Evolutionary conservation across 371 early-diverging fungal species (phyloP).

Genomic region (Haplosporangium sp.): DNA sequence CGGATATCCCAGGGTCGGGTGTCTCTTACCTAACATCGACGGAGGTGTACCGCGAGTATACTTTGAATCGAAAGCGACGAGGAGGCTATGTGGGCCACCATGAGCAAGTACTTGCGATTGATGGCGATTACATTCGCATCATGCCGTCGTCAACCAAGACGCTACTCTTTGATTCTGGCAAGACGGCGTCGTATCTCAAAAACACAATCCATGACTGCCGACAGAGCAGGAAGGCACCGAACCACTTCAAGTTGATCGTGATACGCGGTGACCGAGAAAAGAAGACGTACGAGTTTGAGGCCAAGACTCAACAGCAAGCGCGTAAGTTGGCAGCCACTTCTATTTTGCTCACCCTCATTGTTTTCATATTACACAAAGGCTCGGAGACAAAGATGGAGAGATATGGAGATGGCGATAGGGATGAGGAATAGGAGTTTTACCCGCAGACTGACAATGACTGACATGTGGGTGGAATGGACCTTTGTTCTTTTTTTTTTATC

Average conservation of each 20-base stretch:
- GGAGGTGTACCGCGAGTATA: conserved; percentile 60
- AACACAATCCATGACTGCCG: conserved; percentile 81
- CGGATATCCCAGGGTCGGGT: conserved; percentile 49
- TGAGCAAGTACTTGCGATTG: conserved; percentile 90
- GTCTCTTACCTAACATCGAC: conserved; percentile 41
- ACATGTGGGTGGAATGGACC: conserved; percentile 11
- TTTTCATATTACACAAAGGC: too few species aligned
- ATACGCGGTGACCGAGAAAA: conserved; percentile 67
- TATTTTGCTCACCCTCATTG: too few species aligned
- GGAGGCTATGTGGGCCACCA: conserved; percentile 85
- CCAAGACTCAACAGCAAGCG: conserved; percentile 74
- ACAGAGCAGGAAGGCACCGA: conserved; percentile 77
- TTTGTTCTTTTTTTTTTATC: background rate
- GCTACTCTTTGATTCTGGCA: conserved; percentile 80
- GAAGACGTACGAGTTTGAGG: conserved; percentile 87
- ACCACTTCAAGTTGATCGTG: conserved; percentile 81
- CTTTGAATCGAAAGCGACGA: conserved; percentile 78
- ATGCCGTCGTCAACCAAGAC: conserved; percentile 87
- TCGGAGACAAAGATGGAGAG: too few species aligned
- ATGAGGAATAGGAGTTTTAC: too few species aligned
- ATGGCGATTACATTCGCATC: conserved; percentile 93
- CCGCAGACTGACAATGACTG: too few species aligned
- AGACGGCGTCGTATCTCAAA: conserved; percentile 87
- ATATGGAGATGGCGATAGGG: too few species aligned
- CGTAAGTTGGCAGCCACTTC: conserved; percentile 68